phyloP scores from a whole-genome alignment of 441 rosid species.

The Adansonia grandidieri region DNA sequence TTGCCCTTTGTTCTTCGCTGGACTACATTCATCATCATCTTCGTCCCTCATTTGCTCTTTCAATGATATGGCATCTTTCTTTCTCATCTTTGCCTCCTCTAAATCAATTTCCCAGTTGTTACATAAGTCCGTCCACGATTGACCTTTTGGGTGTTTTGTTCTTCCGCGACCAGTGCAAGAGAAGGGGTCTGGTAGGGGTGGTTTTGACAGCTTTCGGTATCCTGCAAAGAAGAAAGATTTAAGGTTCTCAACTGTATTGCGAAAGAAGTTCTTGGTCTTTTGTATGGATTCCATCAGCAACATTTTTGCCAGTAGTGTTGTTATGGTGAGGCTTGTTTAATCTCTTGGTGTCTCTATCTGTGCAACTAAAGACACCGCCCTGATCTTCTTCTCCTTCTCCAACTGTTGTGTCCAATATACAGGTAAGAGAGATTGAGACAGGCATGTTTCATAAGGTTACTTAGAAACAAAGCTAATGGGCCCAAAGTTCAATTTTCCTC shows the following conservation, averaged over 20 bases:
- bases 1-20: constrained; percentile 32
- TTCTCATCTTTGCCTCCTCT: constrained; percentile 37
- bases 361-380: constrained; percentile 28
- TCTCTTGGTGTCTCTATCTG: constrained; percentile 20
- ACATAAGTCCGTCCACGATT: no score
- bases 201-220: constrained; percentile 60
- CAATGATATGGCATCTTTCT: constrained; percentile 27
- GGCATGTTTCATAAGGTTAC: constrained; percentile 24
- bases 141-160: constrained; percentile 36
- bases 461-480: constrained; percentile 33
- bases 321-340: constrained; percentile 5
- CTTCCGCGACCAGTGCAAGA: constrained; percentile 46
- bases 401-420: constrained; percentile 18
- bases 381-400: constrained; percentile 9
- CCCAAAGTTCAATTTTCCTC: constrained; percentile 32
- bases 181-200: constrained; percentile 57
- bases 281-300: constrained; percentile 60
- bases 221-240: constrained; percentile 53
- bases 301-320: constrained; percentile 40
- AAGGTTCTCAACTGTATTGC: constrained; percentile 54
- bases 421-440: constrained; percentile 35
- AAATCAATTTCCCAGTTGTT: constrained; percentile 53
- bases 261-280: constrained; percentile 58
- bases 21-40: constrained; percentile 33
- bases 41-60: constrained; percentile 33